phyloP scores from a whole-genome alignment of 2,329 filamentous ascomycete species.

The Colletotrichum musicola region DNA sequence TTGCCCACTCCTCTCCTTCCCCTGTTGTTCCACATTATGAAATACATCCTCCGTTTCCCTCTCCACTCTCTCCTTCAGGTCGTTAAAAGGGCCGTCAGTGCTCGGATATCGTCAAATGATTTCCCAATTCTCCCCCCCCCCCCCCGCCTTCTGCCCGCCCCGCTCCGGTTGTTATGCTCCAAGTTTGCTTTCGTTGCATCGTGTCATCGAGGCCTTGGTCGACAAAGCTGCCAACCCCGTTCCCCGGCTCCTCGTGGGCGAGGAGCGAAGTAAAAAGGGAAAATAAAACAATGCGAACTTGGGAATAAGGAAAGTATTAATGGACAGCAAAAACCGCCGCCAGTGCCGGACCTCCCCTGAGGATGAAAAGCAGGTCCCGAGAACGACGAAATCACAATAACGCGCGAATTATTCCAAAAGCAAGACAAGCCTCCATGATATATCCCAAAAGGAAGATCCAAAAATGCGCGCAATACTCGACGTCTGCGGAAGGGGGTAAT shows the following conservation, averaged over 20 bases:
- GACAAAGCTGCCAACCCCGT: constrained; percentile 4
- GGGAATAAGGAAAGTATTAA: constrained; percentile 27
- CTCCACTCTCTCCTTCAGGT: not conserved
- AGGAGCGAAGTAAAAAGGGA: constrained; percentile 2
- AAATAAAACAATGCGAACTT: not conserved
- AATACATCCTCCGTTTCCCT: constrained; percentile 6
- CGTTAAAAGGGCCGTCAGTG: constrained; percentile 35
- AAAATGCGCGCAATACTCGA: constrained; percentile 15
- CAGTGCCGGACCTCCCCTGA: constrained; percentile 12
- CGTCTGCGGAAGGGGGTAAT: constrained; percentile 16
- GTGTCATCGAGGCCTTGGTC: constrained; percentile 14
- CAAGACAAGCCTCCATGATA: constrained; percentile 15
- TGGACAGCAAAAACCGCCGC: constrained; percentile 17
- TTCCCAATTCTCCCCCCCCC: constrained; percentile 2
- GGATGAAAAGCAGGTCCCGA: not conserved
- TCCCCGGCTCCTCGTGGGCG: not conserved
- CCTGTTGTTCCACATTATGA: constrained; percentile 24
- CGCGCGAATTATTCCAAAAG: constrained; percentile 12
- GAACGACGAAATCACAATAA: not conserved
- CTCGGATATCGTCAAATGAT: constrained; percentile 35
- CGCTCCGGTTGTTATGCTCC: constrained; percentile 35
- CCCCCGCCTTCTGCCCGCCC: not conserved
- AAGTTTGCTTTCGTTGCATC: constrained; percentile 37
- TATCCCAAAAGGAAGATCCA: not conserved
- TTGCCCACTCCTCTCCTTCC: not conserved